Evolutionary conservation across 2,329 filamentous ascomycete species (phyloP).

Genomic region (Exophiala xenobiotica): DNA sequence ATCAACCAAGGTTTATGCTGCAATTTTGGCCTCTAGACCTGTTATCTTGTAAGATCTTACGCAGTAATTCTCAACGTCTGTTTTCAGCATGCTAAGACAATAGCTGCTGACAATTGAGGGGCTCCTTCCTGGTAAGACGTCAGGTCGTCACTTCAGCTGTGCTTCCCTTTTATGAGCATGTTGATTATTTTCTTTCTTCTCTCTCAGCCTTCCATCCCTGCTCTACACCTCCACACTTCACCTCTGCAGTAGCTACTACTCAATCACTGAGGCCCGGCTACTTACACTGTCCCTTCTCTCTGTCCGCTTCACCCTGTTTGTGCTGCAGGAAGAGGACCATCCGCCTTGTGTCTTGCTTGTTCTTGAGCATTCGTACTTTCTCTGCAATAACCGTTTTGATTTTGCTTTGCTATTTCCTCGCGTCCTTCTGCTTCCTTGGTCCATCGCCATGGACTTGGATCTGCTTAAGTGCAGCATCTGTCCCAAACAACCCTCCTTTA

Average conservation of each 20-base stretch:
- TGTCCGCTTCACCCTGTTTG: constrained; percentile 2
- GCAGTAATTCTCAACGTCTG: no score
- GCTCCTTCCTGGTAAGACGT: not conserved
- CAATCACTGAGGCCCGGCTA: not conserved
- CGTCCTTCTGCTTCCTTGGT: constrained; percentile 14
- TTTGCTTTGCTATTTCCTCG: constrained; percentile 29
- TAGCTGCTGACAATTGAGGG: not conserved
- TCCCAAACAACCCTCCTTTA: constrained; percentile 75
- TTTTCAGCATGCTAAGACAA: not conserved
- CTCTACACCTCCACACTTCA: no score
- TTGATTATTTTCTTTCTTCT: constrained; percentile 31
- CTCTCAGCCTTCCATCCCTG: no score
- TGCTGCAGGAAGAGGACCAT: constrained; percentile 17
- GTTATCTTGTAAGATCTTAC: no score
- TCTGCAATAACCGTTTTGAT: constrained; percentile 6
- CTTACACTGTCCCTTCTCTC: constrained; percentile 2
- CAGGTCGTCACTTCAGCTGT: constrained; percentile 5
- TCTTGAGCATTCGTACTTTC: constrained; percentile 11
- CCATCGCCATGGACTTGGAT: constrained; percentile 48
- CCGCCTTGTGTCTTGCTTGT: constrained; percentile 12
- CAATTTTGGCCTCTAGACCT: no score
- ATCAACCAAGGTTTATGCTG: no score
- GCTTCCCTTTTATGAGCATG: constrained; percentile 13
- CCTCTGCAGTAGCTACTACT: not conserved
- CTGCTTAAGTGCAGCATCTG: constrained; percentile 81